phyloP scores from a whole-genome alignment of 2,329 filamentous ascomycete species.

The Acephala macrosclerotiorum region DNA sequence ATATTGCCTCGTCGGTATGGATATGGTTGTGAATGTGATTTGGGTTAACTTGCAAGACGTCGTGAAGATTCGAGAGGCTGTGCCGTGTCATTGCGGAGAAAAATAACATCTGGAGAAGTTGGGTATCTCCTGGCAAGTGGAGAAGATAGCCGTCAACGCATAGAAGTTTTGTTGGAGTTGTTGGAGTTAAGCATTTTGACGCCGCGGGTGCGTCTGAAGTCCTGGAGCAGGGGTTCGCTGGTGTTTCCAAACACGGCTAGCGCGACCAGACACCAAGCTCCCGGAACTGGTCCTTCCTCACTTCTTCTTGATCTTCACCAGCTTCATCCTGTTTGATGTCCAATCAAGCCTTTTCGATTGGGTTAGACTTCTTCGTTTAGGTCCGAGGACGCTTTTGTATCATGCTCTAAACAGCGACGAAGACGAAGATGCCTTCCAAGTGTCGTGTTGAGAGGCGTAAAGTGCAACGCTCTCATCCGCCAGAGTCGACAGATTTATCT shows the following conservation, averaged over 20 bases:
- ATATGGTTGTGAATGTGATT: background rate
- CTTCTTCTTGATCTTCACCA: slow-evolving; percentile 5
- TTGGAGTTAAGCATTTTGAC: slow-evolving; percentile 5
- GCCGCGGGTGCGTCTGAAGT: background rate
- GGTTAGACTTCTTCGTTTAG: background rate
- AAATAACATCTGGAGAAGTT: no score
- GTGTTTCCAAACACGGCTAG: slow-evolving; percentile 1
- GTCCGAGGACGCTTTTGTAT: background rate
- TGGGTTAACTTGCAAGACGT: background rate
- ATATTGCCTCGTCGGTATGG: background rate
- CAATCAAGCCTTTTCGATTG: background rate
- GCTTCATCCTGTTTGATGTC: background rate
- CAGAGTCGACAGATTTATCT: background rate
- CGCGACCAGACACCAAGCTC: background rate
- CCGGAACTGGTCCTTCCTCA: background rate
- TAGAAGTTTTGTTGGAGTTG: background rate
- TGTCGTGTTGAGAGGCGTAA: background rate
- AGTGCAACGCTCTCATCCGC: background rate
- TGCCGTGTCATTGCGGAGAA: no score
- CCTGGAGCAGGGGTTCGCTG: background rate
- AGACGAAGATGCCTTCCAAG: background rate
- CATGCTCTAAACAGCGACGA: background rate
- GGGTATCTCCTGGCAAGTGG: no score
- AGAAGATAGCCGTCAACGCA: no score
- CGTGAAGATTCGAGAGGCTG: no score